Evolutionary conservation across 805 yeast species (phyloP).

Genomic region (Metschnikowia baotianmanensis): DNA sequence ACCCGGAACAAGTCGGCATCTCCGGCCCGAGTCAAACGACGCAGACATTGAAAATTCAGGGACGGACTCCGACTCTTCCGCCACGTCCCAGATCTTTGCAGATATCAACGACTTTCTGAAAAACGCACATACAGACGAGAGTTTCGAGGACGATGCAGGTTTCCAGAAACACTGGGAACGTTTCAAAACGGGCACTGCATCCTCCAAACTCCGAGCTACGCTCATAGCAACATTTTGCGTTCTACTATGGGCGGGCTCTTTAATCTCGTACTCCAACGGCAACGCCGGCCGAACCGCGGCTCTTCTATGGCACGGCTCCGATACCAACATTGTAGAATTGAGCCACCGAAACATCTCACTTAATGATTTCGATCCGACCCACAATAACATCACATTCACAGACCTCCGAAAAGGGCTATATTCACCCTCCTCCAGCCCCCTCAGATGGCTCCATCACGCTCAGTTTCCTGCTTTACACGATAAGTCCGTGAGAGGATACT

Average conservation of each 20-base stretch:
- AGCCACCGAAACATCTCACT: conserved; percentile 32
- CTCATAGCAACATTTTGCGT: conserved; percentile 7
- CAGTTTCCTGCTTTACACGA: conserved; percentile 30
- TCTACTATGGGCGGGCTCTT: conserved; percentile 27
- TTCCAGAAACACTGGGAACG: conserved; percentile 9
- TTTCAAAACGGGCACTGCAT: conserved; percentile 3
- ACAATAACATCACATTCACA: conserved; percentile 29
- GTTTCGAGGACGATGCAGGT: conserved; percentile 13
- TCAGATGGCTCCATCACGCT: conserved; percentile 29
- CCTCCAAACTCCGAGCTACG: conserved; percentile 5
- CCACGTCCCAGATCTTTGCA: conserved; percentile 30
- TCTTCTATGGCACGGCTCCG: conserved; percentile 19
- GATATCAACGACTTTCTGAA: conserved; percentile 24
- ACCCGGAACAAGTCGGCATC: not conserved
- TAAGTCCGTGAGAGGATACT: conserved; percentile 28
- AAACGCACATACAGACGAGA: conserved; percentile 17
- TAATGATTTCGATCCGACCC: conserved; percentile 26
- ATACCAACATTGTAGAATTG: conserved; percentile 22
- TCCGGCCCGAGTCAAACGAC: not conserved
- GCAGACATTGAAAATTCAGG: too few relatives aligned
- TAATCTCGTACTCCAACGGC: conserved; percentile 28
- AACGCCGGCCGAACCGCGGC: conserved; percentile 17
- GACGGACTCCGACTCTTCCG: conserved; percentile 11
- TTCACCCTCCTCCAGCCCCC: conserved; percentile 4
- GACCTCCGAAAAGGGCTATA: conserved; percentile 23